Evolutionary conservation across 2,329 filamentous ascomycete genomes (phyloP).

Genomic region (Thermomyces lanuginosus): DNA sequence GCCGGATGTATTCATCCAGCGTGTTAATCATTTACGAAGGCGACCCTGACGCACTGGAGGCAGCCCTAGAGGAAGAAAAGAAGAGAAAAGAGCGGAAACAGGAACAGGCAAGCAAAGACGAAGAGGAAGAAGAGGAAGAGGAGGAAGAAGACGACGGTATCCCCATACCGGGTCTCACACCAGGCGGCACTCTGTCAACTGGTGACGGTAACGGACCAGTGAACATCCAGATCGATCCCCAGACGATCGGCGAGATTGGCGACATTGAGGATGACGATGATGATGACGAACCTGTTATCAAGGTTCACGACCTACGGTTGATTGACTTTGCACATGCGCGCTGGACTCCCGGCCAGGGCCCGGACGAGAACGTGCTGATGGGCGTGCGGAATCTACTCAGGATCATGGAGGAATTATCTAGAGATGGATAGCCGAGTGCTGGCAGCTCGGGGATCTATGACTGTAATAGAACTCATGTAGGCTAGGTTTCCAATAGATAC

Average conservation of each 20-base stretch:
- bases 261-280: slow-evolving; percentile 39
- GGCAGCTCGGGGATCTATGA: too few species aligned
- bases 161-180: slow-evolving; percentile 3
- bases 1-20: slow-evolving; percentile 51
- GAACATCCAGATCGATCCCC: slow-evolving; percentile 18
- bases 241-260: slow-evolving; percentile 11
- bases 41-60: slow-evolving; percentile 38
- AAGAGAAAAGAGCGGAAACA: slow-evolving; percentile 18
- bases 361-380: slow-evolving; percentile 65
- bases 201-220: slow-evolving; percentile 15
- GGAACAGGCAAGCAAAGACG: slow-evolving; percentile 17
- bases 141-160: slow-evolving; percentile 8
- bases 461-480: too few species aligned
- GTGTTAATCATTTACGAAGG: slow-evolving; percentile 52
- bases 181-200: slow-evolving; percentile 10
- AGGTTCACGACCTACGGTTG: slow-evolving; percentile 64
- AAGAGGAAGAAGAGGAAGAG: slow-evolving; percentile 15
- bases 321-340: slow-evolving; percentile 94
- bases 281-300: slow-evolving; percentile 40
- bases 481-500: too few species aligned
- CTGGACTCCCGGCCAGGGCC: slow-evolving; percentile 66
- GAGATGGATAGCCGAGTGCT: slow-evolving; percentile 10
- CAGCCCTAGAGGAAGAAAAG: slow-evolving; percentile 30
- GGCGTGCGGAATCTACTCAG: slow-evolving; percentile 56
- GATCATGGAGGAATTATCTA: slow-evolving; percentile 52